Conservation (phyloP, 2,329 filamentous ascomycete genomes). For the Botrytis pseudocinerea region DNA sequence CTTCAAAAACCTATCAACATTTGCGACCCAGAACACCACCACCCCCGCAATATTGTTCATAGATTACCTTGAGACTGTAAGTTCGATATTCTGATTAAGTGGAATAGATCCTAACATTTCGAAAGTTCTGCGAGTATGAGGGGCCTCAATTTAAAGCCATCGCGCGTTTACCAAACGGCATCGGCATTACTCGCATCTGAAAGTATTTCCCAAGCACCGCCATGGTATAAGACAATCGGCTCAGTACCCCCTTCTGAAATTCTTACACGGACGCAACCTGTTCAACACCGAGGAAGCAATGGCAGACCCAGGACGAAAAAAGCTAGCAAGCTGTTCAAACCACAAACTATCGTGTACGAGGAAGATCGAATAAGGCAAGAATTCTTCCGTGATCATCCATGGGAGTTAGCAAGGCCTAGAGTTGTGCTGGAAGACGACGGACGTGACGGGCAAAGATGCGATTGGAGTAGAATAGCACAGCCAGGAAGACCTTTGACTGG, state of each 20-base stretch:
- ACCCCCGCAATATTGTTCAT: constrained; percentile 14
- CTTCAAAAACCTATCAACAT: constrained; percentile 19
- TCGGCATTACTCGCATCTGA: constrained; percentile 47
- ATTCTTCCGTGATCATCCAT: constrained; percentile 94
- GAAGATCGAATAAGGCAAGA: constrained; percentile 79
- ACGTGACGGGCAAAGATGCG: constrained; percentile 70
- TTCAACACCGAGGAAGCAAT: constrained; percentile 46
- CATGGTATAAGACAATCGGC: constrained; percentile 41
- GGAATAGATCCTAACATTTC: not conserved
- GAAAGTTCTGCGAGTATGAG: constrained; percentile 32
- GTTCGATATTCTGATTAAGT: not conserved
- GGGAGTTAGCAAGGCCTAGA: constrained; percentile 89
- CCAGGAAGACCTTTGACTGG: constrained; percentile 75
- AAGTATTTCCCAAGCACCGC: constrained; percentile 42
- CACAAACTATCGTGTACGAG: constrained; percentile 73
- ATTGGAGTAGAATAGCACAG: constrained; percentile 81
- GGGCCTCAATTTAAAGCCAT: constrained; percentile 43
- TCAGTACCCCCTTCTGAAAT: constrained; percentile 57
- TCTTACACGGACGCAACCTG: constrained; percentile 54
- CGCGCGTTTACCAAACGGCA: constrained; percentile 51
- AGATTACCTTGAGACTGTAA: constrained; percentile 13
- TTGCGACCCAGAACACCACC: constrained; percentile 16
- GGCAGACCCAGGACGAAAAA: constrained; percentile 50
- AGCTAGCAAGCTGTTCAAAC: constrained; percentile 76
- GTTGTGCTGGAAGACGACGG: constrained; percentile 84